phyloP scores from a whole-genome alignment of 108 stramenopile genomes.

The Chaetoceros tenuissimus region DNA sequence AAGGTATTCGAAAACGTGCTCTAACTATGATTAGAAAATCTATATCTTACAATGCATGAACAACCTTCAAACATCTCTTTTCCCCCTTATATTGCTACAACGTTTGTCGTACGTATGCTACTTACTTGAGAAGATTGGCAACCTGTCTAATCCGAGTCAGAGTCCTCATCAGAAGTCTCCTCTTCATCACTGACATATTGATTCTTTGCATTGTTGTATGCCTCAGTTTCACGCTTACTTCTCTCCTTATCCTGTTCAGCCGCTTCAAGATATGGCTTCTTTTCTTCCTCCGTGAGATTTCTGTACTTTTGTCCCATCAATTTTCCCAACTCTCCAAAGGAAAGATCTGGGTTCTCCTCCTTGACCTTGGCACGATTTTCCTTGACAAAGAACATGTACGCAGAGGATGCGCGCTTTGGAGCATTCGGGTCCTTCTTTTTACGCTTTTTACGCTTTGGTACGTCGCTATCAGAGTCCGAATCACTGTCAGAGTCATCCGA shows the following conservation, averaged over 20 bases:
- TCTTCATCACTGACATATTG: too few relatives aligned
- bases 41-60: too few relatives aligned
- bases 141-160: too few relatives aligned
- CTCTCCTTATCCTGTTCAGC: conserved; percentile 6
- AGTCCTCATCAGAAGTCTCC: too few relatives aligned
- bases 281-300: background rate
- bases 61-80: too few relatives aligned
- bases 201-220: too few relatives aligned
- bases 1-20: too few relatives aligned
- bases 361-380: conserved; percentile 51
- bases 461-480: conserved; percentile 4
- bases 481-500: too few relatives aligned
- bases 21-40: too few relatives aligned
- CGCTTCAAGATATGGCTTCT: background rate
- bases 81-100: too few relatives aligned
- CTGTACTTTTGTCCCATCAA: conserved; percentile 11
- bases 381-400: conserved; percentile 58
- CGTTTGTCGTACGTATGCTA: too few relatives aligned
- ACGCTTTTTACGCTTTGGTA: conserved; percentile 16
- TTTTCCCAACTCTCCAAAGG: conserved; percentile 41
- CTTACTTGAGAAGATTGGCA: too few relatives aligned
- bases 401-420: conserved; percentile 44
- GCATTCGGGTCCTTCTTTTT: conserved; percentile 58
- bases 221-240: conserved; percentile 5
- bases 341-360: conserved; percentile 56